Evolutionary conservation across 2,329 filamentous ascomycete genomes (phyloP).

Genomic region (Colletotrichum brevisporum): DNA sequence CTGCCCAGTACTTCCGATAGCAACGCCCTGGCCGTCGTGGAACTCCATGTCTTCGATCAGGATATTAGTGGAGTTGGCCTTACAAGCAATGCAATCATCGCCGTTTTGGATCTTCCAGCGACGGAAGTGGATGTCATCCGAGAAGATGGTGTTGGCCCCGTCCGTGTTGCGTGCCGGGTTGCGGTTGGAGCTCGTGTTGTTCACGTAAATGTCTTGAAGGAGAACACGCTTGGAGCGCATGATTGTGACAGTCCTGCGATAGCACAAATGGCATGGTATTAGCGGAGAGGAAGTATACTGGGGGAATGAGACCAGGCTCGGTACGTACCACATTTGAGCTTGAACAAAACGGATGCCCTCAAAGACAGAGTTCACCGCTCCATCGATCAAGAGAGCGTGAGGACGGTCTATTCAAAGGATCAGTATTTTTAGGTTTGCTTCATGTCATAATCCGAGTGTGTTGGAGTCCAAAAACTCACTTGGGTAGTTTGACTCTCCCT

Average conservation of each 20-base stretch:
- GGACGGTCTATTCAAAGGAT: neutral
- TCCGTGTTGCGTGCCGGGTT: slow-evolving; percentile 55
- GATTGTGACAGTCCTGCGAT: slow-evolving; percentile 60
- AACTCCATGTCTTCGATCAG: slow-evolving; percentile 63
- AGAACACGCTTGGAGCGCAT: slow-evolving; percentile 61
- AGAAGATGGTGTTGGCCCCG: slow-evolving; percentile 65
- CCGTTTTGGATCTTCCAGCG: slow-evolving; percentile 65
- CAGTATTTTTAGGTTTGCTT: too few species aligned
- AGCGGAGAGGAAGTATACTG: neutral
- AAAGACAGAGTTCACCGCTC: slow-evolving; percentile 49
- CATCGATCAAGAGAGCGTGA: slow-evolving; percentile 11
- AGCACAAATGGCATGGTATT: too few species aligned
- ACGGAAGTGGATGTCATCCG: slow-evolving; percentile 64
- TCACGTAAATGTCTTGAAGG: slow-evolving; percentile 66
- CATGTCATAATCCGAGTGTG: too few species aligned
- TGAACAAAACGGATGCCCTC: slow-evolving; percentile 63
- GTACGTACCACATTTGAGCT: slow-evolving; percentile 67
- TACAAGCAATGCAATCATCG: slow-evolving; percentile 67
- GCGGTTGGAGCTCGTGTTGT: slow-evolving; percentile 57
- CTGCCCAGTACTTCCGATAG: slow-evolving; percentile 70
- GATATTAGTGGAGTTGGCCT: slow-evolving; percentile 69
- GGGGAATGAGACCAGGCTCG: neutral
- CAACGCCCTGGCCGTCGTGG: slow-evolving; percentile 63
- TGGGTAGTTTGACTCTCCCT: slow-evolving; percentile 16
- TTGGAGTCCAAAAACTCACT: neutral